Evolutionary conservation across 176 grass and related monocot species (phyloP).

Genomic region (Bromus sterilis): DNA sequence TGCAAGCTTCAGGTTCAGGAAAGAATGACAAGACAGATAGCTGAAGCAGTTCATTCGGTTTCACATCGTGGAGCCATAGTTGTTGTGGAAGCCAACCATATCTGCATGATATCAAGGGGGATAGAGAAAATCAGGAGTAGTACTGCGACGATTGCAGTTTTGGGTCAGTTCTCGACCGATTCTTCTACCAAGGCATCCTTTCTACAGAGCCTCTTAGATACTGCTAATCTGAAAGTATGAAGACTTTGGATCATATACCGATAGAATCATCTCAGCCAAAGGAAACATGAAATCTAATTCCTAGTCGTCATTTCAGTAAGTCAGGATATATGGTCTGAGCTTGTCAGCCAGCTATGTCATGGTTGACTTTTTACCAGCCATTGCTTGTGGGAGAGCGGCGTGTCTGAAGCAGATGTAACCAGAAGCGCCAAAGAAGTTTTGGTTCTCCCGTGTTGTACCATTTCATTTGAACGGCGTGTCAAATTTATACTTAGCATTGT

Average conservation of each 20-base stretch:
- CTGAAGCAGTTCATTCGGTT: constrained; percentile 61
- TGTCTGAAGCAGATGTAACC: not conserved
- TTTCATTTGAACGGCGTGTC: not conserved
- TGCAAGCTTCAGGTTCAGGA: constrained; percentile 99
- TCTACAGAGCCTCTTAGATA: constrained; percentile 44
- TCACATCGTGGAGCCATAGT: constrained; percentile 52
- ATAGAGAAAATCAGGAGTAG: constrained; percentile 92
- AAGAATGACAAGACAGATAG: constrained; percentile 97
- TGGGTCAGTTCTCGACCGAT: constrained; percentile 73
- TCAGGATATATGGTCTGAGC: not conserved
- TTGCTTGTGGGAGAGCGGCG: not conserved
- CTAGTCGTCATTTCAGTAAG: not conserved
- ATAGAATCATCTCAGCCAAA: not conserved
- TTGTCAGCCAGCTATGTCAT: not conserved
- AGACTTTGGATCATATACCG: not conserved
- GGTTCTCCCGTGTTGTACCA: constrained; percentile 42
- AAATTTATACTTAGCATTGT: constrained; percentile 12
- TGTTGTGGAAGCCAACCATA: constrained; percentile 90
- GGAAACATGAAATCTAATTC: not conserved
- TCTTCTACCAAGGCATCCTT: constrained; percentile 48
- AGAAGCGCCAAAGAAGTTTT: constrained; percentile 8
- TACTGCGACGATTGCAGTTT: constrained; percentile 78
- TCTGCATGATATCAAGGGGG: constrained; percentile 92
- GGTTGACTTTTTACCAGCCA: not conserved
- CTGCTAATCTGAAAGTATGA: constrained; percentile 25